Percentiles rank a stretch among this genome's conserved stretches.
Evolutionary conservation across 75 land plant genomes (phyloP).

Genomic region (Pinus taeda): DNA sequence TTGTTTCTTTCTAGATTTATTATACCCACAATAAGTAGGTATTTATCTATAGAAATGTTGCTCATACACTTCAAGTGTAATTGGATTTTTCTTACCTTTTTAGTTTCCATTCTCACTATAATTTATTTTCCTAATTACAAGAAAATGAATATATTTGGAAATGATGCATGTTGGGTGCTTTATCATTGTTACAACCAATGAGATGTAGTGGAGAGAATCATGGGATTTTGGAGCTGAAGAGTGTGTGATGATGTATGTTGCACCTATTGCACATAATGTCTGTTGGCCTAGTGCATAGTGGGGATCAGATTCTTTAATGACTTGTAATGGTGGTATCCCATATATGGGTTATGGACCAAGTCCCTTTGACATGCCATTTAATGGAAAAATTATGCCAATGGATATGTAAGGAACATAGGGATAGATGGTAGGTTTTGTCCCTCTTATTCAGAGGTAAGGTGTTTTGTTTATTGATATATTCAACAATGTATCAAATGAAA

Average conservation of each 20-base stretch:
- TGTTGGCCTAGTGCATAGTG: constrained; percentile 60
- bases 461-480: not conserved
- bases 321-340: constrained; percentile 36
- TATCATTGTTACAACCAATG: constrained; percentile 18
- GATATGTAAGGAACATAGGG: constrained; percentile 52
- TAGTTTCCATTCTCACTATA: not conserved
- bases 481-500: not conserved
- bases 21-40: not conserved
- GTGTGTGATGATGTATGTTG: constrained; percentile 32
- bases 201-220: constrained; percentile 46
- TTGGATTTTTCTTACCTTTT: not conserved
- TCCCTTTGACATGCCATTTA: constrained; percentile 56
- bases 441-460: constrained; percentile 50
- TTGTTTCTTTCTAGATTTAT: not conserved
- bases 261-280: constrained; percentile 42
- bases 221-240: constrained; percentile 50
- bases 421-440: constrained; percentile 34
- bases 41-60: not conserved
- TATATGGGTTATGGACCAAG: constrained; percentile 49
- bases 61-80: not conserved
- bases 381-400: constrained; percentile 41
- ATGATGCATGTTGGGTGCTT: not conserved
- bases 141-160: not conserved
- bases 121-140: not conserved
- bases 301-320: constrained; percentile 49